Evolutionary conservation across 2,329 filamentous ascomycete genomes (phyloP), one percentile per base, ranked within the genome.

Genomic region (Trichoderma guizhouense): DNA sequence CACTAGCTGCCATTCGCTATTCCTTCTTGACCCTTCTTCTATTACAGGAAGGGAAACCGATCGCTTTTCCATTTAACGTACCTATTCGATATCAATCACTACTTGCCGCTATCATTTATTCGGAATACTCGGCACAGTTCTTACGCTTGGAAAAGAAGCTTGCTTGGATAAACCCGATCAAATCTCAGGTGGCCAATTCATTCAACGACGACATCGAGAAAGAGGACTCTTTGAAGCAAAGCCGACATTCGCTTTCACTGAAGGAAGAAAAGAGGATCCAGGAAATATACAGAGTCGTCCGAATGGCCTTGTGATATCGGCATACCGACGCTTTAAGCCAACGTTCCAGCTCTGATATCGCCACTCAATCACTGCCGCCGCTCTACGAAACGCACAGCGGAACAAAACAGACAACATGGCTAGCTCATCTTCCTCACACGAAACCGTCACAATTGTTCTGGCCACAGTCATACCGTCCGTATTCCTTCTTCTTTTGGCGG

Each of bases 381-480:
- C 65, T 28, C 24, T 24, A 36, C 51, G 34, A 60, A 24, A 51
- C n/a, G 7, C n/a, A 5, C 43, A 51, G 43, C 43, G 9, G 43
- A 51, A 51, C 18, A 43, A 51, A 12, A 51, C 51, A 36, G 47
- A 57, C 72, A 60, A 60, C 36, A 72, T 74, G 72, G 64, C 69
- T 30, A 51, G 43, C 43, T 57, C 55, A 14, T 51, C 53, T 24
- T 30, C 67, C 4, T 63, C 71, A 8, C 58, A 58, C 9, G 76
- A 79, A 75, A 80, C 80, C 8, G 79, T 86, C 32, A 82, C 86
- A 73, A 86, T 89, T 74, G 82, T 84, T 63, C 81, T 90, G 47
- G 85, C 86, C 77, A 86, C 84, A 11, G 84, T 84, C n/a, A 82
- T 86, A 58, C 81, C 87, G 2, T 84, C 81, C 11, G 75, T 85